Evolutionary conservation across 768 basidiomycete species (phyloP), one percentile per base, ranked within the genome.

Genomic region (Leucocoprinus leucothites): DNA sequence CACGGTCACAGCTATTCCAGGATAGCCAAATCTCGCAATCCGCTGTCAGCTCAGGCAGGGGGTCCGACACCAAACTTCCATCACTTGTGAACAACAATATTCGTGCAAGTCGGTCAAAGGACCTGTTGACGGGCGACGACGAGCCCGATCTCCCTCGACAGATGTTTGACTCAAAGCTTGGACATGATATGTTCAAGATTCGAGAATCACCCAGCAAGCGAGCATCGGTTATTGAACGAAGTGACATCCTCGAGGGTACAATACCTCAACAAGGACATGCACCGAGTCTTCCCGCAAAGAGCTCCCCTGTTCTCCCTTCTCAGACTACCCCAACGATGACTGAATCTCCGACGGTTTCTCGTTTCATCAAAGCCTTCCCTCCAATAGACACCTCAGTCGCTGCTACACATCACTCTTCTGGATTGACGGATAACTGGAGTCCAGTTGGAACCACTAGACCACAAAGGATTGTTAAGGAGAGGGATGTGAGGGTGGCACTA

Each of bases 41-140:
- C n/a, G 31, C 40, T 5, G 3, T 43, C 3, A 18, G 31, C 19
- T 19, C 48, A 11, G 8, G 38, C 6, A 31, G 31, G 11, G 31
- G 31, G 31, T 31, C 31, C 5, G 47, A 49, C 13, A 16, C 26
- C 9, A 25, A 28, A 34, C 40, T 22, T 26, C 26, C 44, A 31
- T 25, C 26, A 22, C 11, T 40, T 7, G 9, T 11, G 44, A 28
- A 34, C 57, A 3, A 34, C 55, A 14, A 53, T 60, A 52, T 40
- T 65, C 46, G 48, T 70, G 61, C 61, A 70, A 22, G 40, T 65
- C 64, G 73, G 69, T 45, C 58, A 3, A 75, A 71, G 59, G 89
- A 91, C 64, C 90, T 90, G 89, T 70, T 93, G 31, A 90, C 91
- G 16, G 90, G 90, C 8, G 79, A 80, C 51, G 80, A 83, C 53